These are phyloP conservation scores for Paraglomus brasilianum DNA, from an alignment of 192 early-diverging fungal species.

Conservation along the genomic window DNA sequence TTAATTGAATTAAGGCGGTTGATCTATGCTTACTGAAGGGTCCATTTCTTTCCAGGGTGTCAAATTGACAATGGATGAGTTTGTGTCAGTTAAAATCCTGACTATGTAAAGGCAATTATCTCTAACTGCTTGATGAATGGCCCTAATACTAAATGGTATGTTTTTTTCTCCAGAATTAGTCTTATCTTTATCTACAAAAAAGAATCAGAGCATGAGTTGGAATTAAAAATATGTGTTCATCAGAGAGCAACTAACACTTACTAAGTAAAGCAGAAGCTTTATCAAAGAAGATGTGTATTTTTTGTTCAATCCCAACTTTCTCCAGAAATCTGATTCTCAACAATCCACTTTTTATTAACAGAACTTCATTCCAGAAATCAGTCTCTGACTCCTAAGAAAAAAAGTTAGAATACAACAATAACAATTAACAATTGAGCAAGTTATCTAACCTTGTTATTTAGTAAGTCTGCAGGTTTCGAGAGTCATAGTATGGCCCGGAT, in stretches of 20 bases:
- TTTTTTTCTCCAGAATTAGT: not conserved
- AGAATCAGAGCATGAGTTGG: not conserved
- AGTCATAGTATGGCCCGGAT: not conserved
- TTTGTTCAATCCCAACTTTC: not conserved
- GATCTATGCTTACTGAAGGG: not conserved
- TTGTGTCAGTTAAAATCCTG: constrained; percentile 5
- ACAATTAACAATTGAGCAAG: not conserved
- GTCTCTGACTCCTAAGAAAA: not conserved
- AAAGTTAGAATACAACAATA: not conserved
- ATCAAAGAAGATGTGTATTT: constrained; percentile 9
- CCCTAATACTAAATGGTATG: not conserved
- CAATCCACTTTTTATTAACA: not conserved
- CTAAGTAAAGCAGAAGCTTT: constrained; percentile 4
- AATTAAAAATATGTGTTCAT: not conserved
- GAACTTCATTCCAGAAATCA: not conserved
- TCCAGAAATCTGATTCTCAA: not conserved
- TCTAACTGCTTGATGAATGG: not conserved
- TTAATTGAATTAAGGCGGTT: not conserved
- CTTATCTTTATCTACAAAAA: constrained; percentile 13
- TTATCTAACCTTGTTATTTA: not conserved
- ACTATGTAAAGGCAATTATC: not conserved
- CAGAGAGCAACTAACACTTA: not conserved
- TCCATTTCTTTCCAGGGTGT: constrained; percentile 1
- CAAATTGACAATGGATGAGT: not conserved
- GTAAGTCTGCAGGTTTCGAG: not conserved